Conservation (phyloP, 345 rosid genomes). For the Citrus unshiu region DNA sequence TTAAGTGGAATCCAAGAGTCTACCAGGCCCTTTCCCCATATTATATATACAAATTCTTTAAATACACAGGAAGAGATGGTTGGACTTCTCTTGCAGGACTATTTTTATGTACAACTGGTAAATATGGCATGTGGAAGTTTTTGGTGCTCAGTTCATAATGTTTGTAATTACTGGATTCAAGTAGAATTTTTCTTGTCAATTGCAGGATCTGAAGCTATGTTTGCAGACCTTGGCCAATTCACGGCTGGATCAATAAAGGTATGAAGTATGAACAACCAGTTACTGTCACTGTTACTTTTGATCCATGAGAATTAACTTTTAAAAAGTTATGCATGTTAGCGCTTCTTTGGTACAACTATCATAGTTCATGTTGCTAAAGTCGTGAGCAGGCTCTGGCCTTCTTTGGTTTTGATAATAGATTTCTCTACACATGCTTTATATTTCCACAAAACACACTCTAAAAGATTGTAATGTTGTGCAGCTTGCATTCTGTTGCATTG, state of each 20-base stretch:
- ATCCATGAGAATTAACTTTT: not conserved
- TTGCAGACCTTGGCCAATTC: slow-evolving; percentile 75
- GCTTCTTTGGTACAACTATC: not conserved
- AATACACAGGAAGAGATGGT: slow-evolving; percentile 71
- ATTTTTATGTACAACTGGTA: slow-evolving; percentile 82
- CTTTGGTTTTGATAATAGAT: not conserved
- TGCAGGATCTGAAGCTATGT: slow-evolving; percentile 87
- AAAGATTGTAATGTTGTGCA: slow-evolving; percentile 33
- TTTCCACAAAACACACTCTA: slow-evolving; percentile 3
- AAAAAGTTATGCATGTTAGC: not conserved
- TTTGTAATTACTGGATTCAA: slow-evolving; percentile 15
- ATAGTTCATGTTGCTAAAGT: not conserved
- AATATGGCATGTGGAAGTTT: slow-evolving; percentile 8
- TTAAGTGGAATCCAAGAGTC: slow-evolving; percentile 79
- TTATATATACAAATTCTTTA: slow-evolving; percentile 65
- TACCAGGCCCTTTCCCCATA: slow-evolving; percentile 78
- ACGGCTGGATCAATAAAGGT: slow-evolving; percentile 79
- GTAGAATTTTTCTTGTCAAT: slow-evolving; percentile 20
- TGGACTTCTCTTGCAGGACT: slow-evolving; percentile 85
- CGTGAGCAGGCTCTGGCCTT: not conserved
- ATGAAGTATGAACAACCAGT: slow-evolving; percentile 39
- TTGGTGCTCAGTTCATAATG: slow-evolving; percentile 4
- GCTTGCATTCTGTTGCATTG: slow-evolving; percentile 70
- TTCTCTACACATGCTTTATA: not conserved
- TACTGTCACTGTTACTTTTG: not conserved